Evolutionary conservation across 495 filamentous ascomycete species (phyloP), one percentile per base, ranked within the genome.

Genomic region (Hyaloscypha variabilis): DNA sequence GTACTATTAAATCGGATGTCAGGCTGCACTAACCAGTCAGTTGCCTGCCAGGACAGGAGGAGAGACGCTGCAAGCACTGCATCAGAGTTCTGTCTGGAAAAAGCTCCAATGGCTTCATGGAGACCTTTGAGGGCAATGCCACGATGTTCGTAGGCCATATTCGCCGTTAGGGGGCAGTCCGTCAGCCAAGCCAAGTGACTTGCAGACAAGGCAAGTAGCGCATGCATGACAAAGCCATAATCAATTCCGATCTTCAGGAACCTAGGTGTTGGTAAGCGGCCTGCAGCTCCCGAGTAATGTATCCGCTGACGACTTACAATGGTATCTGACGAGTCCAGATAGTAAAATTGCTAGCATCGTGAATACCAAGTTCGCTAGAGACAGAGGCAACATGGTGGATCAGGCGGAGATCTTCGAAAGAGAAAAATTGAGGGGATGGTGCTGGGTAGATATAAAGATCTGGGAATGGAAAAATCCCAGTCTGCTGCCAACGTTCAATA

Each of bases 1-100:
- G 75, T 42, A 73, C 75, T 77, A 50, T 34, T 10, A 39, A 61
- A 62, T 57, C 29, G 64, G 55, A 46, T 59, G 57, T 52, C 61
- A 62, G 52, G 58, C 51, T 42, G 49, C 71, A 82, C 92, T 83
- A 81, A 97, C 95, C 93, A 97, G 78, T 98, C 95, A 68, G 89
- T 93, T 64, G 91, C 91, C 79, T 98, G 95, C 96, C 96, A 99
- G 53, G 94, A 94, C 52, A 99, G 81, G 56, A 98, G 83, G 36
- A 97, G 87, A 14, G 94, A 98, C 28, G 95, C 92, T 58, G 94
- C 95, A 30, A 99, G 83, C 62, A 97, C 89, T 39, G 94, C 92
- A 77, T 99, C 94, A 17, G 91, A 93, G 70, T 93, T 97, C 46
- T 88, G 87, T 68, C 83, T 87, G 8, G 92, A 97, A 77, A 98